A percentile compares a stretch with the other conserved stretches of the same genome.
These are phyloP conservation scores for Tulasnella sp. DNA, from an alignment of 768 basidiomycete species.

Conservation along the genomic window DNA sequence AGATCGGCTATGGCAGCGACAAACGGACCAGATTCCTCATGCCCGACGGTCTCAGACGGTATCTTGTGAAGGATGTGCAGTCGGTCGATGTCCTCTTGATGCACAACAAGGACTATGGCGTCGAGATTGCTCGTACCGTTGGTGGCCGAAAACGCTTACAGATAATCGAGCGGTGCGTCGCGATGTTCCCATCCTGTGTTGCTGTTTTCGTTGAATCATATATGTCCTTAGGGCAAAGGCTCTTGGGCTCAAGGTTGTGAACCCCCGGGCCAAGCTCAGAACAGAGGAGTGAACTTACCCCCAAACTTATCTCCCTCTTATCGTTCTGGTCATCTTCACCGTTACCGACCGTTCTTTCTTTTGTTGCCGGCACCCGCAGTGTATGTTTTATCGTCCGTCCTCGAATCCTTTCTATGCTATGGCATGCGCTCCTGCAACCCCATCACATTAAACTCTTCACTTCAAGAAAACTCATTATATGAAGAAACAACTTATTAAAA, in stretches of 20 bases:
- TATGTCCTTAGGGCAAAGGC: slow-evolving; percentile 54
- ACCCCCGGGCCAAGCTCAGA: slow-evolving; percentile 82
- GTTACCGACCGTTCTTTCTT: neutral
- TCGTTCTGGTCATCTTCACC: neutral
- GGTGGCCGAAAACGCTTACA: slow-evolving; percentile 87
- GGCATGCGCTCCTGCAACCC: no score
- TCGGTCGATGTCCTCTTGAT: slow-evolving; percentile 92
- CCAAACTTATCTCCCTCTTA: slow-evolving; percentile 4
- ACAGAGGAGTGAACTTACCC: slow-evolving; percentile 58
- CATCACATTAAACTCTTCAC: no score
- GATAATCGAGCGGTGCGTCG: slow-evolving; percentile 70
- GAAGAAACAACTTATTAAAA: no score
- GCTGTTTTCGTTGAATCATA: neutral
- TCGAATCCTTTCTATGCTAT: no score
- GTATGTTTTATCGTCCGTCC: no score
- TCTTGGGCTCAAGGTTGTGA: slow-evolving; percentile 86
- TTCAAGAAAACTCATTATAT: no score
- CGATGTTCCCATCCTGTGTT: slow-evolving; percentile 4
- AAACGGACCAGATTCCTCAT: slow-evolving; percentile 87
- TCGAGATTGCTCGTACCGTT: slow-evolving; percentile 93
- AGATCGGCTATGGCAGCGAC: slow-evolving; percentile 88
- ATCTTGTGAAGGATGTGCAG: slow-evolving; percentile 85
- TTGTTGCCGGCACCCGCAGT: no score
- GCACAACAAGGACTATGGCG: slow-evolving; percentile 95
- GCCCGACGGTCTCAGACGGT: slow-evolving; percentile 91